A percentile compares a stretch with the other conserved stretches of the same genome.
phyloP scores from a whole-genome alignment of 2,329 filamentous ascomycete species.

The Knufia fluminis region DNA sequence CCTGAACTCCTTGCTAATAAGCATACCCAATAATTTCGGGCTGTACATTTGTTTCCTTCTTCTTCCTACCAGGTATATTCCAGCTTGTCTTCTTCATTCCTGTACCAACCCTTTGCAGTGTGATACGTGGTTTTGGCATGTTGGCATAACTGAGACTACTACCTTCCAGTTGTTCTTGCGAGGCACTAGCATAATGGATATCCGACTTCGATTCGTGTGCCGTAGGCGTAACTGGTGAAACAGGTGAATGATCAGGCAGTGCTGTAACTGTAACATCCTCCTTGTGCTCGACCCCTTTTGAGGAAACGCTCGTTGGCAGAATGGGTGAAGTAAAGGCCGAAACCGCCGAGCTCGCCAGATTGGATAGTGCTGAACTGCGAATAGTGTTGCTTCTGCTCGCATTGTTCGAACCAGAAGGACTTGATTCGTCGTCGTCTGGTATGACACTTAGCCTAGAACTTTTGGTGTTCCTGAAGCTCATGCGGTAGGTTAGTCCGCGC shows the following conservation, averaged over 20 bases:
- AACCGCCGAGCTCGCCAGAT: conserved; percentile 1
- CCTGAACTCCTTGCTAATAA: background rate
- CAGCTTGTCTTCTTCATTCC: conserved; percentile 1
- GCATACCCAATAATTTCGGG: conserved; percentile 9
- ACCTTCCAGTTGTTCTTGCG: background rate
- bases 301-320: background rate
- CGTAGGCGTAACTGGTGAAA: conserved; percentile 2
- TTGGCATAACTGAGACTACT: background rate
- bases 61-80: conserved; percentile 7
- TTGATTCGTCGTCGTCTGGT: conserved; percentile 1
- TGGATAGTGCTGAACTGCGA: background rate
- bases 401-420: background rate
- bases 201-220: background rate
- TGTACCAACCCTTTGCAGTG: conserved; percentile 6
- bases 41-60: conserved; percentile 1
- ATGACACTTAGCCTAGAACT: conserved; percentile 4
- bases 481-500: conserved; percentile 2
- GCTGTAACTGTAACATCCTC: background rate
- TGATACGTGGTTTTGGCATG: conserved; percentile 4
- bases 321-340: background rate
- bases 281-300: background rate
- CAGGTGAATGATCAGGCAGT: background rate
- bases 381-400: background rate
- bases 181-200: background rate
- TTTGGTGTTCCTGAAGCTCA: conserved; percentile 5